Base-by-base conservation (phyloP, 768 basidiomycete genomes). In the Crassisporium funariophilum region DNA sequence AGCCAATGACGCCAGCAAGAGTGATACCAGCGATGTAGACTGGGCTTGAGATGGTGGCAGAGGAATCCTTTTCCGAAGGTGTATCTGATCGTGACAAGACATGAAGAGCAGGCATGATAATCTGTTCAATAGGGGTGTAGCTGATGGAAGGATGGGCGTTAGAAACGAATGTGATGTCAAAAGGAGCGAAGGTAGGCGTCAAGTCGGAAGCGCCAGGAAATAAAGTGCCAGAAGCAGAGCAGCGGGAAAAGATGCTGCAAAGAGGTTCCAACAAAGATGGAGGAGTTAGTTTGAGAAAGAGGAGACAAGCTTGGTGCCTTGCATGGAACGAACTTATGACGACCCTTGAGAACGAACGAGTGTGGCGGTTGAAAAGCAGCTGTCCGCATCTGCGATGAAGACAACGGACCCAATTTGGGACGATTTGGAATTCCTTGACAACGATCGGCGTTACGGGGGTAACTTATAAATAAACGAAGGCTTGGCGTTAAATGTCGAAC, bases 1-100 rank as follows among this genome's bases (percentile, higher is more conserved):
- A 41, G 17, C 71, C 45, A 33, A 78, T 61, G 21, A 69, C 63
- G 15, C 66, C 75, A 20, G 71, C 77, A 5, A 82, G 57, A 16
- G 71, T 65, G 55, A 85, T 74, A 5, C 79, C 84, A 43, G 65
- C 77, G 38, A 84, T 74, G 54, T 74, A 70, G 16, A 72, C 59
- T 4, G 74, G 61, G 29, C 52, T 61, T n/a, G 49, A 55, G 34
- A 46, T 35, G 16, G 59, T 50, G 29, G 5, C n/a, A 36, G 47
- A 35, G 34, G 50, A 27, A 25, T 52, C 25, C 15, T n/a, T n/a
- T n/a, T 35, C 50, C 19, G 53, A 49, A 12, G 41, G 24, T 21
- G 46, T 22, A 2, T 48, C 46, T 16, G 57, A 47, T 33, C 58
- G 59, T 20, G 44, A 8, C 22, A 57, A 43, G 23, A 55, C 29